Conservation (phyloP, 768 basidiomycete species). For the Polyporus arcularius region DNA sequence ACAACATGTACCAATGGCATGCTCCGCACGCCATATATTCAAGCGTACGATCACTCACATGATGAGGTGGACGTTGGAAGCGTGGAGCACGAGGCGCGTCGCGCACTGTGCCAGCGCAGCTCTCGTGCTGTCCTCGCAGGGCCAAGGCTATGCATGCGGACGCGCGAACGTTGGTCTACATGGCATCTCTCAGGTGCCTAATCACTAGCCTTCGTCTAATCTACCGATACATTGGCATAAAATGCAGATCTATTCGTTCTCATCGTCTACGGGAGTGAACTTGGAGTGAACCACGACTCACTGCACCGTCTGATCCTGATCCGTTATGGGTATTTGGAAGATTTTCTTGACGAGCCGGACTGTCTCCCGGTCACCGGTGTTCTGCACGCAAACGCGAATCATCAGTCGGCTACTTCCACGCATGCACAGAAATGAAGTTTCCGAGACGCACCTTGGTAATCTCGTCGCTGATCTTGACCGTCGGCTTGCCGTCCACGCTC, state of each 20-base stretch:
- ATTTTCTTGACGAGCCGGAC: constrained; percentile 53
- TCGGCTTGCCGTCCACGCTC: constrained; percentile 69
- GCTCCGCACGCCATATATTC: too few relatives aligned
- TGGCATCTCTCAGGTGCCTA: neutral
- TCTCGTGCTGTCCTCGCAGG: too few relatives aligned
- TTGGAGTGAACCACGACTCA: too few relatives aligned
- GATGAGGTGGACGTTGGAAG: too few relatives aligned
- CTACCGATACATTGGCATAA: neutral
- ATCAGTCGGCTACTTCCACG: neutral
- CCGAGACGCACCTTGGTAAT: constrained; percentile 61
- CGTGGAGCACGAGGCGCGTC: too few relatives aligned
- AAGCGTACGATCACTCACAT: too few relatives aligned
- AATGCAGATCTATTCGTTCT: neutral
- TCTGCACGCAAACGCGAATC: constrained; percentile 28
- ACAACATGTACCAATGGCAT: too few relatives aligned
- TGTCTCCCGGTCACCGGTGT: constrained; percentile 52
- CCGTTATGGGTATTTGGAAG: constrained; percentile 32
- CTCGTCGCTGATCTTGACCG: constrained; percentile 95
- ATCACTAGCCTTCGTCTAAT: too few relatives aligned
- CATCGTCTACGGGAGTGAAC: neutral
- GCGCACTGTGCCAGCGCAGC: too few relatives aligned
- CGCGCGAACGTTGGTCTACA: neutral
- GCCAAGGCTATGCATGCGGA: neutral
- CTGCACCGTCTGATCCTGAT: constrained; percentile 1
- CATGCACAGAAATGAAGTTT: neutral